A percentile compares a stretch with the other conserved stretches of the same genome.
Conservation (phyloP, 2,329 filamentous ascomycete species). For the Lojkania enalia region DNA sequence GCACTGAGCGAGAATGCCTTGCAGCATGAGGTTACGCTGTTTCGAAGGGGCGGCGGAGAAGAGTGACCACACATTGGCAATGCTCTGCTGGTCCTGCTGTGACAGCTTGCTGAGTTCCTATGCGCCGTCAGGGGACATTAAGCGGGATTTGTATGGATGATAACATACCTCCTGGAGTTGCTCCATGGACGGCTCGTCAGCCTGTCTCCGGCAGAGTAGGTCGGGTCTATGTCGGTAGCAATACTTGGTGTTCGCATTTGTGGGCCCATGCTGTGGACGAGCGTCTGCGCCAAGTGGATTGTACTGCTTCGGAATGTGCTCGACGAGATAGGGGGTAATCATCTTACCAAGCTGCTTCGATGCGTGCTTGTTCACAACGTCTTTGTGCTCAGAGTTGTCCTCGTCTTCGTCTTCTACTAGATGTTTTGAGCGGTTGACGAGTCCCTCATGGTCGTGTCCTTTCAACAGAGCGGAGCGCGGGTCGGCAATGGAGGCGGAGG, state of each 20-base stretch:
- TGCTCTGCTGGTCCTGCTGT: constrained; percentile 86
- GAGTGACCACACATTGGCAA: constrained; percentile 95
- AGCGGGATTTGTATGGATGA: background rate
- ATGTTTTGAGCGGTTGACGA: constrained; percentile 36
- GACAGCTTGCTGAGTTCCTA: constrained; percentile 82
- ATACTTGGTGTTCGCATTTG: constrained; percentile 77
- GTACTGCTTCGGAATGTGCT: constrained; percentile 88
- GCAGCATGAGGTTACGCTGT: constrained; percentile 93
- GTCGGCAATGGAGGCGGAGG: constrained; percentile 16
- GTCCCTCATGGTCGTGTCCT: constrained; percentile 43
- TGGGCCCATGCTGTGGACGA: constrained; percentile 43
- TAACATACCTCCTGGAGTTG: constrained; percentile 78
- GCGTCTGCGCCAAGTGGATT: constrained; percentile 68
- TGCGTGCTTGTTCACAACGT: constrained; percentile 28
- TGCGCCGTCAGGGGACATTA: constrained; percentile 30
- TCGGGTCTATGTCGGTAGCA: constrained; percentile 96
- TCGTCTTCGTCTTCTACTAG: constrained; percentile 22
- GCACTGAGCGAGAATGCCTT: constrained; percentile 93
- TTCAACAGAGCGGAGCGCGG: constrained; percentile 41
- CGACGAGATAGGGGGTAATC: constrained; percentile 83
- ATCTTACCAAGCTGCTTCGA: constrained; percentile 73
- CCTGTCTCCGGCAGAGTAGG: constrained; percentile 87
- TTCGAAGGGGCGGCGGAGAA: constrained; percentile 95
- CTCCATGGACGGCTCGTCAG: constrained; percentile 95
- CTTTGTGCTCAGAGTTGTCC: constrained; percentile 27